Percentiles rank a stretch among this genome's conserved stretches.
These are phyloP conservation scores for Botrytis squamosa DNA, from an alignment of 2,329 filamentous ascomycete genomes.

Conservation along the genomic window DNA sequence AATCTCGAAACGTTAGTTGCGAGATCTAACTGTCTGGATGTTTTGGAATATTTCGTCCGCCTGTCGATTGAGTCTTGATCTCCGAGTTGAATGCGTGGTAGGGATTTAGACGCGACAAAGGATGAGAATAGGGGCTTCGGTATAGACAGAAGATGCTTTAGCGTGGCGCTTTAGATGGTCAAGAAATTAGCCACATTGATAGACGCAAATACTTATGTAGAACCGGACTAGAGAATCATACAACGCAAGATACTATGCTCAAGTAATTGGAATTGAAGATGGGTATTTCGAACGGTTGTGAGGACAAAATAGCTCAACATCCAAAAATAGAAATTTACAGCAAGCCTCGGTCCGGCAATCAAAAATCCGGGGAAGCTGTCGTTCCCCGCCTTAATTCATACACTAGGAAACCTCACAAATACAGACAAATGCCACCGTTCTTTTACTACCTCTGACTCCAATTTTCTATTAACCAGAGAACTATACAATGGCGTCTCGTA, in stretches of 20 bases:
- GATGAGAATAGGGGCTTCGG: neutral
- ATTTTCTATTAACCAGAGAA: neutral
- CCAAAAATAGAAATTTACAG: slow-evolving; percentile 10
- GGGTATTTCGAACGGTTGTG: neutral
- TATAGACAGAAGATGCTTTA: neutral
- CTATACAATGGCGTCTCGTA: slow-evolving; percentile 46
- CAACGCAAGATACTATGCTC: neutral
- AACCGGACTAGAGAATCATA: neutral
- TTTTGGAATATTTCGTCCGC: neutral
- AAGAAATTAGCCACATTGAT: neutral
- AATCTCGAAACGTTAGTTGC: neutral
- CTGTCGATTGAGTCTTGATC: too few species aligned
- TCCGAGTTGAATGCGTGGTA: too few species aligned
- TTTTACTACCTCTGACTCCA: neutral
- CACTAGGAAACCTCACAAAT: neutral
- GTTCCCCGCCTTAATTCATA: neutral
- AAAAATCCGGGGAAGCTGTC: slow-evolving; percentile 3
- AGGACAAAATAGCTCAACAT: neutral
- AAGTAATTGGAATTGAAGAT: too few species aligned
- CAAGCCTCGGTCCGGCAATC: neutral
- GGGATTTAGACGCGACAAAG: neutral
- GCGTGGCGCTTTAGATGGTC: neutral
- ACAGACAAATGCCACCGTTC: neutral
- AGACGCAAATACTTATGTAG: neutral
- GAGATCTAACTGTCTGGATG: neutral